Base-by-base conservation (phyloP, 108 stramenopile species). In the Cyclotella distinguenda region DNA sequence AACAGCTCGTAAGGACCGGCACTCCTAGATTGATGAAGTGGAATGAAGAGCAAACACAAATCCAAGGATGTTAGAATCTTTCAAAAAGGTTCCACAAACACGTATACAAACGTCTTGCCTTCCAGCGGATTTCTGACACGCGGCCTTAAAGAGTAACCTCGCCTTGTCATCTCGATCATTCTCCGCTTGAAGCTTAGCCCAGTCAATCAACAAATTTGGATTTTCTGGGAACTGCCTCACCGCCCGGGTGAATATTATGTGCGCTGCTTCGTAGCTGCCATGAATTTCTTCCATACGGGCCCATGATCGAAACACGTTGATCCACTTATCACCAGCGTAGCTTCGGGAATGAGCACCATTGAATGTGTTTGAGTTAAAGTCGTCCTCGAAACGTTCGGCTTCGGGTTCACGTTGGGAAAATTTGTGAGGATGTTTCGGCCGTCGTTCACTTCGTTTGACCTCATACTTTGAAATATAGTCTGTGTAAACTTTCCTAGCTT, bases 241-340 rank as follows among this genome's bases (percentile, higher is more conserved):
- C 9, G 88, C 91, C 40, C 81, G 74, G 34, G 64, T 70, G 78
- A 82, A 87, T 16, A 87, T 82, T 48, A 73, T 66, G 60, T 85
- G 70, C 4, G 81, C 79, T 22, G 72, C 55, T 25, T 84, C 84
- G 26, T 59, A 66, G 10, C 56, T 81, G 11, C 88, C 88, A 61
- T 87, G 67, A 15, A 72, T 72, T 64, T 86, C 80, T 64, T 92
- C 91, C 60, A 92, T 65, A 9, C 86, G 74, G 23, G 82, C 82
- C 88, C 88, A 92, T 36, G 84, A 85, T 12, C 77, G 73, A 67
- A 83, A 89, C 12, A 92, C 85, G 46, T 79, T 66, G 30, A 87
- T 51, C 73, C 88, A 92, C 51, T 86, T 86, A 65, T 92, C 88
- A 12, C 88, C 88, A 16, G 82, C 76, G 30, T 85, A 81, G 51